These are phyloP conservation scores for Linaria vulgaris DNA, from an alignment of 257 asterid species.

Conservation along the genomic window DNA sequence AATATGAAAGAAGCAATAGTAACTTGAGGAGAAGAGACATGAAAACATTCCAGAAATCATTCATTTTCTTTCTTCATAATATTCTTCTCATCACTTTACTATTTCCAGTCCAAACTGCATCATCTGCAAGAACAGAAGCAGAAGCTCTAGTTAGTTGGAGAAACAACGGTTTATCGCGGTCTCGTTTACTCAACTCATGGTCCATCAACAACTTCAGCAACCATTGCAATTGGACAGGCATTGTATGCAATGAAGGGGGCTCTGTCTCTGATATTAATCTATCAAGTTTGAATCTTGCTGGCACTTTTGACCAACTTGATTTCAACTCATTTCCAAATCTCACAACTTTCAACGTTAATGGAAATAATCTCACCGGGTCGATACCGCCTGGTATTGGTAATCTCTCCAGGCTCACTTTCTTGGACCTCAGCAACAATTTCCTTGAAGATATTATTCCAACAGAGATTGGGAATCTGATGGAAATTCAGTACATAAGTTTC, in stretches of 20 bases:
- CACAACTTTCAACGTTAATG: slow-evolving; percentile 36
- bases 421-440: slow-evolving; percentile 68
- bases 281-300: slow-evolving; percentile 35
- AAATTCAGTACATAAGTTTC: slow-evolving; percentile 47
- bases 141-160: slow-evolving; percentile 64
- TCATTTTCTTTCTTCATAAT: slow-evolving; percentile 29
- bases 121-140: slow-evolving; percentile 60
- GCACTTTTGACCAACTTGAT: slow-evolving; percentile 43
- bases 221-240: slow-evolving; percentile 68
- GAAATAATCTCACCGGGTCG: slow-evolving; percentile 52
- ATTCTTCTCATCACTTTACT: slow-evolving; percentile 25
- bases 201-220: slow-evolving; percentile 41
- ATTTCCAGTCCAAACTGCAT: slow-evolving; percentile 30
- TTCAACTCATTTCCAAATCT: slow-evolving; percentile 48
- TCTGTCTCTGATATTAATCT: slow-evolving; percentile 49
- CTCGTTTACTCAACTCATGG: slow-evolving; percentile 55
- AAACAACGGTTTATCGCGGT: slow-evolving; percentile 29
- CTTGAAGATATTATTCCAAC: slow-evolving; percentile 47
- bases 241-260: slow-evolving; percentile 44
- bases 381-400: slow-evolving; percentile 64
- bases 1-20: background rate
- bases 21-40: slow-evolving; percentile 28
- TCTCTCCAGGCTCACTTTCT: slow-evolving; percentile 42
- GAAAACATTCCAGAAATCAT: slow-evolving; percentile 28
- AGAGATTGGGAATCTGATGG: slow-evolving; percentile 58